A percentile compares a stretch with the other conserved stretches of the same genome.
These are phyloP conservation scores for Suhomyces canberraensis DNA, from an alignment of 805 yeast genomes.

Conservation along the genomic window DNA sequence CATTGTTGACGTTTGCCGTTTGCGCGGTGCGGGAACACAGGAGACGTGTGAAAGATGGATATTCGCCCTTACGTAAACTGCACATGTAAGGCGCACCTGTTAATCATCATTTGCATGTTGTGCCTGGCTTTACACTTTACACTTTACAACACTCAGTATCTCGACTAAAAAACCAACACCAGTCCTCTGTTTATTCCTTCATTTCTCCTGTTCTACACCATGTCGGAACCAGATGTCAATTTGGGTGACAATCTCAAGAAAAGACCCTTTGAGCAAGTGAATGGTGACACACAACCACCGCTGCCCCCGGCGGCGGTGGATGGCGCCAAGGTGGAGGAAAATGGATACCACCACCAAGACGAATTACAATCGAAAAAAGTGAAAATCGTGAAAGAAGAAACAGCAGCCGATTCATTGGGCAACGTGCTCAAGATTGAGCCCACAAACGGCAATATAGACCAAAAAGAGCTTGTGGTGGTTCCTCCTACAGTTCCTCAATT, in stretches of 20 bases:
- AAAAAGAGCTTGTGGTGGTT: slow-evolving; percentile 34
- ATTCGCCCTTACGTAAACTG: no score
- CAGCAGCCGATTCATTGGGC: not conserved
- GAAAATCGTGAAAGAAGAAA: not conserved
- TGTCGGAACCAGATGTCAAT: slow-evolving; percentile 1
- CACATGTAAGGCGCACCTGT: no score
- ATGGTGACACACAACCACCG: not conserved
- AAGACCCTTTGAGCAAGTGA: not conserved
- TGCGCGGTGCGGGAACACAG: no score
- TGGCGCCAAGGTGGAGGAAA: not conserved
- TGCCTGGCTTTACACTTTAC: slow-evolving; percentile 2
- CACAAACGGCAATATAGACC: not conserved
- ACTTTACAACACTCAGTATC: not conserved
- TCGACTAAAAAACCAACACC: slow-evolving; percentile 3
- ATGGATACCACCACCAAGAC: slow-evolving; percentile 1
- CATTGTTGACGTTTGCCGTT: no score
- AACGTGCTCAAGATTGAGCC: not conserved
- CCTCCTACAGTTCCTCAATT: slow-evolving; percentile 65
- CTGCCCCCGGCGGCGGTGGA: not conserved
- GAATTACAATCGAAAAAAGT: slow-evolving; percentile 1
- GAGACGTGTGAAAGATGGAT: no score
- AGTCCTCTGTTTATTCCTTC: not conserved
- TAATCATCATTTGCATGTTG: slow-evolving; percentile 2
- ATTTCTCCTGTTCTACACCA: slow-evolving; percentile 1
- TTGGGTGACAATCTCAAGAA: slow-evolving; percentile 1